Percentiles rank a stretch among this genome's conserved stretches.
phyloP scores from a whole-genome alignment of 495 filamentous ascomycete species.

The Aspergillus haitiensis region DNA sequence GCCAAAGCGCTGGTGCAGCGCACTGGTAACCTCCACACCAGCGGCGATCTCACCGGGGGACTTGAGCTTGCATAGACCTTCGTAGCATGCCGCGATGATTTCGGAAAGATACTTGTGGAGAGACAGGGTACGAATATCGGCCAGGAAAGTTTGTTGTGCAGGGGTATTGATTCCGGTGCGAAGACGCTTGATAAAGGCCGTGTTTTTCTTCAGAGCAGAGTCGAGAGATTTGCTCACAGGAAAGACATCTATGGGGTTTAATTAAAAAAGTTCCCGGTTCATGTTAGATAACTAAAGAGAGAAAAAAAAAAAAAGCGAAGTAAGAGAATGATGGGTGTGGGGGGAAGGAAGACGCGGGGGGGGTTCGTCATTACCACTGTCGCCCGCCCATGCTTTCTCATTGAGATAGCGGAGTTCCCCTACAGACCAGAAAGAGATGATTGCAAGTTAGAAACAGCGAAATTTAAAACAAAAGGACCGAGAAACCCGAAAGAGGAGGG shows the following conservation, averaged over 20 bases:
- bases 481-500: not conserved
- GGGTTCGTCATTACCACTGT: constrained; percentile 60
- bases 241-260: constrained; percentile 64
- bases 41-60: constrained; percentile 85
- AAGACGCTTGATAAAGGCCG: constrained; percentile 95
- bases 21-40: constrained; percentile 88
- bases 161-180: constrained; percentile 83
- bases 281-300: constrained; percentile 15
- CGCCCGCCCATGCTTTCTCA: constrained; percentile 80
- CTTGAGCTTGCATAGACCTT: constrained; percentile 90
- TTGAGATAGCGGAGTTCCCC: constrained; percentile 91
- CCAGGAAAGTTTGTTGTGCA: constrained; percentile 76
- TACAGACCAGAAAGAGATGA: constrained; percentile 35
- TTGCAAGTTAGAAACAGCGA: constrained; percentile 21
- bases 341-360: not conserved
- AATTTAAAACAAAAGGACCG: not conserved
- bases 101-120: constrained; percentile 97
- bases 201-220: constrained; percentile 98
- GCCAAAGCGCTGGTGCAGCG: constrained; percentile 94
- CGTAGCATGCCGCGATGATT: constrained; percentile 96
- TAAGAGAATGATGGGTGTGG: not conserved
- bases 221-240: constrained; percentile 79
- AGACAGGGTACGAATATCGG: constrained; percentile 89
- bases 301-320: not conserved
- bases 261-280: not conserved